Evolutionary conservation across 2,329 filamentous ascomycete species (phyloP), one percentile per base, ranked within the genome.

Genomic region (Domatiomyces catenatus): DNA sequence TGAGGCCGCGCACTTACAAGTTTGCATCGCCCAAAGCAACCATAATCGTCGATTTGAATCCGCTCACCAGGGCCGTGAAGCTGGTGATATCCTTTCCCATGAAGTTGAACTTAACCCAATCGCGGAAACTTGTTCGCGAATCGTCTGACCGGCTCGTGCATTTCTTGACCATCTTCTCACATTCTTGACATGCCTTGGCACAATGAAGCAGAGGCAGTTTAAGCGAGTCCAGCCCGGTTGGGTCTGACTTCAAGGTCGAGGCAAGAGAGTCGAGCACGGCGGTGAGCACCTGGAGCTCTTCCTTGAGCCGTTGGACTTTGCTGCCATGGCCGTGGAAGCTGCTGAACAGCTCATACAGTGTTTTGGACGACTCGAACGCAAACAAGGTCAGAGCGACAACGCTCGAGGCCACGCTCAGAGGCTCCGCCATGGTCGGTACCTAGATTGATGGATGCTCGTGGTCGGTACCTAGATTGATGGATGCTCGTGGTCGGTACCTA

Each of bases 1-100:
- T n/a, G n/a, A n/a, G n/a, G n/a, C n/a, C n/a, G n/a, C n/a, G n/a
- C 18, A 56, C 61, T 56, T 55, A 64, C 60, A 63, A 52, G 42
- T 59, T 62, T 19, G 58, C 60, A 52, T 59, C 54, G 10, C 56
- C 56, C 10, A 63, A 51, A 39, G 61, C 59, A 46, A 63, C 60
- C 47, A 50, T 59, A 12, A 63, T 63, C 5, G 59, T 61, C 1
- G 57, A 54, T 46, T 62, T 62, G 47, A 61, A 60, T 18, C 52
- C 53, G 44, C 54, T 56, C 8, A 63, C 49, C 26, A 56, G 54
- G 8, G 50, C 51, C 44, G 50, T 59, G 18, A 61, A 57, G 45
- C 58, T 47, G 15, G 44, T 49, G 18, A 62, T 60, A 44, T 60
- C 55, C 28, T 56, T 54, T 22, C 50, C 48, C 32, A 42, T 49